Evolutionary conservation across 1,139 yeast species (phyloP), one percentile per base, ranked within the genome.

Genomic region (Yarrowia galli): DNA sequence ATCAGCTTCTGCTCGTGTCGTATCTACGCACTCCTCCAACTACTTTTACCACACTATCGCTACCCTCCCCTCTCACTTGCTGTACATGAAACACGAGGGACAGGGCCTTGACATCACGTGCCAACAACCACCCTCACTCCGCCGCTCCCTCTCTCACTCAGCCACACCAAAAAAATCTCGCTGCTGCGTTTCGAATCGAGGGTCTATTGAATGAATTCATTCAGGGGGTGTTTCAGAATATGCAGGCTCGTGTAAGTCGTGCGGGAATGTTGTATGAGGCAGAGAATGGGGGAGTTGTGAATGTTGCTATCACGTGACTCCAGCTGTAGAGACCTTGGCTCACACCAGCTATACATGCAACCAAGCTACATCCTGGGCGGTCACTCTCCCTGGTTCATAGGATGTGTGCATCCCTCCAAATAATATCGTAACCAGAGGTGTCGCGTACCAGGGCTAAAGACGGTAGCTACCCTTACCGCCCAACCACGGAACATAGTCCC

Each of bases 171-270:
- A 12, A 15, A 9, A 12, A 16, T 6, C 51, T 3, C 20, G n/a
- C n/a, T n/a, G 22, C 3, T 12, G 12, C 40, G 38, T 49, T 48
- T 28, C 53, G n/a, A 28, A 28, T 28, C 54, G 23, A 32, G 42
- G 56, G 28, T 49, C 58, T 35, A 51, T 20, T 32, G 42, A 36
- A 18, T 15, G 25, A 35, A 35, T 51, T 12, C 58, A 51, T 51
- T 35, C 58, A 51, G 45, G 63, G 63, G 63, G 63, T 42, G 63
- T 56, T 56, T 56, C 63, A 56, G 63, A 56, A 56, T 56, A 56
- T 56, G 63, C 63, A 56, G 25, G n/a, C 53, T 5, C 16, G 51
- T 40, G 43, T n/a, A n/a, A 7, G 43, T 40, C 20, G n/a, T 40
- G 20, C n/a, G 13, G 25, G 48, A 43, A 43, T 20, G 46, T 6